phyloP scores from a whole-genome alignment of 2,329 filamentous ascomycete species.

The Ceratocystis smalleyi region DNA sequence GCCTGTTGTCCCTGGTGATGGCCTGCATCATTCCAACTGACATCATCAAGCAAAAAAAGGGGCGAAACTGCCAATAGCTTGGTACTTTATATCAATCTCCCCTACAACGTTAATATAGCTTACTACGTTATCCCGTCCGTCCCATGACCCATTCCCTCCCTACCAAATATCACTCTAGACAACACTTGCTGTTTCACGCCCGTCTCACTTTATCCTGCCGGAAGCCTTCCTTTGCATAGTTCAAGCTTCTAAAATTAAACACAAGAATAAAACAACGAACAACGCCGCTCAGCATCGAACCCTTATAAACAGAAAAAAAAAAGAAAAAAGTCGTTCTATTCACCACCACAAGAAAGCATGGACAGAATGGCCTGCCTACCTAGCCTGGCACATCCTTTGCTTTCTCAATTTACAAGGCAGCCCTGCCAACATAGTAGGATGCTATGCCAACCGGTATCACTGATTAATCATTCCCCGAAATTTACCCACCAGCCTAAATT shows the following conservation, averaged over 20 bases:
- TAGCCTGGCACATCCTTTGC: not conserved
- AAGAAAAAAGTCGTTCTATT: not conserved
- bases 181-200: slow-evolving; percentile 9
- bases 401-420: not conserved
- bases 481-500: not conserved
- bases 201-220: slow-evolving; percentile 1
- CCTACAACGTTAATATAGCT: too few relatives aligned
- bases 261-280: not conserved
- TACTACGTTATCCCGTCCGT: too few relatives aligned
- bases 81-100: not conserved
- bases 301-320: not conserved
- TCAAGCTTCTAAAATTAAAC: not conserved
- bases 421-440: not conserved
- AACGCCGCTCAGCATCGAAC: not conserved
- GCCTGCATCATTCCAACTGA: not conserved
- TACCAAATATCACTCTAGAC: not conserved
- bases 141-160: too few relatives aligned
- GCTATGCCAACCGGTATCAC: not conserved
- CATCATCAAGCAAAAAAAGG: not conserved
- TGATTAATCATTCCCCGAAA: not conserved
- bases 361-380: not conserved
- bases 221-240: not conserved
- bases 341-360: not conserved
- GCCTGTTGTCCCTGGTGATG: not conserved
- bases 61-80: not conserved